Evolutionary conservation across 164 flowering plant genomes (phyloP).

Genomic region (Magnolia sinica): DNA sequence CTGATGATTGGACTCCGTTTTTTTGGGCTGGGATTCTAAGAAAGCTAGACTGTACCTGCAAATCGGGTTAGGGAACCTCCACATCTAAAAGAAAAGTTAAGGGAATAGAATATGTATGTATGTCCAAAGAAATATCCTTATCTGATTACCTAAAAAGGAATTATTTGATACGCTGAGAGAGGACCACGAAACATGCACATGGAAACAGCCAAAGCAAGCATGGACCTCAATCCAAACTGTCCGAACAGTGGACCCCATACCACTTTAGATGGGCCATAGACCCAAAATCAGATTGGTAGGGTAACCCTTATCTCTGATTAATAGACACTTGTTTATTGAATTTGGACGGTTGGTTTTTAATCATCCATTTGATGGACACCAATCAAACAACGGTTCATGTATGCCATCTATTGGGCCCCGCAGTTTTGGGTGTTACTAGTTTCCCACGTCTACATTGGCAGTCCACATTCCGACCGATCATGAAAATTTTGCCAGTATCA

Average conservation of each 20-base stretch:
- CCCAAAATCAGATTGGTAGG: not conserved
- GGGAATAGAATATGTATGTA: too few relatives aligned
- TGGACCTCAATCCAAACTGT: not conserved
- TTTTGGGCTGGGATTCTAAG: too few relatives aligned
- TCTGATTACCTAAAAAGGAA: not conserved
- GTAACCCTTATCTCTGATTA: not conserved
- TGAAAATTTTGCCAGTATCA: not conserved
- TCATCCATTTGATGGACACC: not conserved
- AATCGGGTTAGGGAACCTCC: too few relatives aligned
- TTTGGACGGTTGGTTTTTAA: not conserved
- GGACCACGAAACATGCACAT: not conserved
- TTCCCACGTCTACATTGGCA: not conserved
- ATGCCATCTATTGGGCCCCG: not conserved
- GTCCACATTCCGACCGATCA: not conserved
- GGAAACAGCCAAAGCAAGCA: not conserved
- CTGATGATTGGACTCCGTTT: too few relatives aligned
- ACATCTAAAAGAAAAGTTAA: too few relatives aligned
- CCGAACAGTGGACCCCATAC: not conserved
- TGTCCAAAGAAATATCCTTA: not conserved
- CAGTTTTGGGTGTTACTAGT: too few relatives aligned
- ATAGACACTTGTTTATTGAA: not conserved
- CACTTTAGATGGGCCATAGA: not conserved
- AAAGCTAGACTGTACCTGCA: too few relatives aligned
- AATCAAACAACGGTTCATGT: not conserved
- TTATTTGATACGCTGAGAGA: not conserved